A percentile compares a stretch with the other conserved stretches of the same genome.
Conservation (phyloP, 306 rosid species). For the Acacia confusa region DNA sequence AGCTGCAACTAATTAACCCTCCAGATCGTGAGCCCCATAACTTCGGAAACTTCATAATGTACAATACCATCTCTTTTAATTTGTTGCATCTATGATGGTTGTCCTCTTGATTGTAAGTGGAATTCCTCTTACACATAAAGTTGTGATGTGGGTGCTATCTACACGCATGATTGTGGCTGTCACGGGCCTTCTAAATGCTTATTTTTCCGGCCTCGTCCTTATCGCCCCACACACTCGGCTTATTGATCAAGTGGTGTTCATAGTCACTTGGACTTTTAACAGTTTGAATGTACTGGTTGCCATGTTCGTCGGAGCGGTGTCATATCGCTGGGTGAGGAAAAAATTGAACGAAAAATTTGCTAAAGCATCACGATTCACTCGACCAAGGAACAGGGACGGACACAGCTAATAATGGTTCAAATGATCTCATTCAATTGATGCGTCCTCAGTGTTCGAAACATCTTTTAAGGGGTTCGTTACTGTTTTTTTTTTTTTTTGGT, state of each 20-base stretch:
- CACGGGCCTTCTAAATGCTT: neutral
- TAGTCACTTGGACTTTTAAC: too few relatives aligned
- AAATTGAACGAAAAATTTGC: too few relatives aligned
- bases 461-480: too few relatives aligned
- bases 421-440: neutral
- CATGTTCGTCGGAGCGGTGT: too few relatives aligned
- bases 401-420: too few relatives aligned
- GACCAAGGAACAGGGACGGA: neutral
- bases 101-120: too few relatives aligned
- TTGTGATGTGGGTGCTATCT: neutral
- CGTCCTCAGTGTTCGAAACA: rapidly evolving
- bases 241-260: neutral
- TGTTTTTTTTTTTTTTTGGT: too few relatives aligned
- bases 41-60: too few relatives aligned
- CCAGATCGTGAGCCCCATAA: too few relatives aligned
- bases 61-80: too few relatives aligned
- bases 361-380: neutral
- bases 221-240: too few relatives aligned
- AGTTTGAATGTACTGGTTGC: neutral
- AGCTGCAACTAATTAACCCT: neutral
- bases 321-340: neutral
- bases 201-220: neutral
- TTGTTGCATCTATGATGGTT: too few relatives aligned
- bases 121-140: neutral
- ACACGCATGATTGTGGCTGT: neutral